Evolutionary conservation across 768 basidiomycete genomes (phyloP), one percentile per base, ranked within the genome.

Genomic region (Rhizopogon vulgaris): DNA sequence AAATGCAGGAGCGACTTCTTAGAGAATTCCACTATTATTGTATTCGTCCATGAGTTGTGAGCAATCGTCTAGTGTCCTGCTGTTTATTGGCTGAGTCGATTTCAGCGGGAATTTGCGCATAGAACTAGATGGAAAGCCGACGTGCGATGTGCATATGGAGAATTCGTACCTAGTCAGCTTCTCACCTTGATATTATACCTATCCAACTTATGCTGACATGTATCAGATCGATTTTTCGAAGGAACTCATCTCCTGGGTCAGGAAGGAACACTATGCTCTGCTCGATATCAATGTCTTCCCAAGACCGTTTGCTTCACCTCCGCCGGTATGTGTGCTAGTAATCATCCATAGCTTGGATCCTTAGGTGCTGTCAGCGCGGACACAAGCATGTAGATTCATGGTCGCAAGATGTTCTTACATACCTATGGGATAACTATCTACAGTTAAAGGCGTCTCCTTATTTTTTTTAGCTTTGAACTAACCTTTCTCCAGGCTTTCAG

Each of bases 341-440:
- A 15, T 46, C 14, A 10, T 34, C 14, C 8, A 9, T 46, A 10
- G 18, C 15, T 22, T 24, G 15, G 32, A 46, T 32, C 17, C 32
- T 6, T 34, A 15, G 2, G 18, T 12, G 5, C 45, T 34, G 18
- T 24, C 14, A 46, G 45, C 32, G 45, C 45, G 32, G 32, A 14
- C 45, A 46, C 45, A 46, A 46, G 15, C 45, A 34, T 32, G 45
- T 46, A 15, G 45, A 46, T 5, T 46, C 45, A 9, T 46, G 45
- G 45, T 24, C 74, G 7, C 75, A 67, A 43, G 81, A 87, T 27
- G 69, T 94, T 22, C 64, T 95, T 52, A 75, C 77, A 3, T 95
- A 97, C 64, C 67, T 98, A 10, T 99, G 96, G 96, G 95, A 98
- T 67, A 95, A 97, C 61, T 94, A 94, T 62, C 75, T 98, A 55